Base-by-base conservation (phyloP, 495 filamentous ascomycete species). In the Hypoxylon lenormandii region DNA sequence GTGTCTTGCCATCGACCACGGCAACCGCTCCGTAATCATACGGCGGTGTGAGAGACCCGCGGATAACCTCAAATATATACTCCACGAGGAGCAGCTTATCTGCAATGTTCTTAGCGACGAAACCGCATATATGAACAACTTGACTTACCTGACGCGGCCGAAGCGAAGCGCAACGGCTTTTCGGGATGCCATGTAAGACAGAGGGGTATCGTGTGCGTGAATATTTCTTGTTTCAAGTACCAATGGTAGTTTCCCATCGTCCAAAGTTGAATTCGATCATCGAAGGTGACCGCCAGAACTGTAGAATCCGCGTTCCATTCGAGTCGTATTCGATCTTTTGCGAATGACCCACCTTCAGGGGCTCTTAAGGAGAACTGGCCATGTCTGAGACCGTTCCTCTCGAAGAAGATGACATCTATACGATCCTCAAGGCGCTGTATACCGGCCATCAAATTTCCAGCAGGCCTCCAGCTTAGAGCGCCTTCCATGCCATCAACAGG, bases 181-280 rank as follows among this genome's bases (percentile, higher is more conserved):
- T 97, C 95, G 18, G 91, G 88, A 78, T 98, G 92, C 95, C 95
- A 98, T 10, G 80, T 79, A 58, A 88, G 77, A 38, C 79, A 75
- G 64, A 74, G 78, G 33, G 77, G 77, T 49, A 40, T 76, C 8
- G 47, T 51, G 18, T 61, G 64, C 3, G 65, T 60, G 5, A 61
- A 56, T 12, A 94, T 82, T 73, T 98, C 95, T 79, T 97, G 94
- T 78, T 98, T 98, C n/a, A 98, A 80, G 74, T 98, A 98, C 84
- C 93, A 98, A 72, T 98, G 91, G 72, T 98, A 98, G 74, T 98
- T 98, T 7, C 93, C 91, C 82, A 90, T 95, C 1, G 92, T 96
- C 94, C 95, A 98, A n/a, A 98, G 80, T 70, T 98, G 95, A 13
- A 94, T 80, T 40, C 89, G 84, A 66, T 96, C 88, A 42, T 81